Evolutionary conservation across 129 eudicot genomes (phyloP).

Genomic region (Lonicera japonica): DNA sequence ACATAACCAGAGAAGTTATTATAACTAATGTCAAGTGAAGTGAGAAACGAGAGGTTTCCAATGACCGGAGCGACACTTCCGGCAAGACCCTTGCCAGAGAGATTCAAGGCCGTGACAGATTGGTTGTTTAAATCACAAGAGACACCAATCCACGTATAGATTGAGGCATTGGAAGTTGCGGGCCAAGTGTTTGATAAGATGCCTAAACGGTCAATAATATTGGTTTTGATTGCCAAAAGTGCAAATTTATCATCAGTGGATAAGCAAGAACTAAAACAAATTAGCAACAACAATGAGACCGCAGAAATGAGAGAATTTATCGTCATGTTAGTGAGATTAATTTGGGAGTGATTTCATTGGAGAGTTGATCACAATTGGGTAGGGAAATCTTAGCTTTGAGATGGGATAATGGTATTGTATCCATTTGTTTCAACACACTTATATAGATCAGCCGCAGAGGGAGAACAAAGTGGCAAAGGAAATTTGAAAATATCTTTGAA

Average conservation of each 20-base stretch:
- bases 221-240: conserved; percentile 27
- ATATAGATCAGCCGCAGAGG: too few relatives aligned
- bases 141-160: conserved; percentile 33
- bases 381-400: too few relatives aligned
- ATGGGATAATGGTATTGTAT: too few relatives aligned
- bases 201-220: conserved; percentile 15
- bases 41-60: conserved; percentile 34
- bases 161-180: conserved; percentile 1
- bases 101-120: conserved; percentile 22
- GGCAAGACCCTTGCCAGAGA: conserved; percentile 26
- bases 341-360: too few relatives aligned
- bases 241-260: conserved; percentile 32
- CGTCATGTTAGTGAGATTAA: not conserved
- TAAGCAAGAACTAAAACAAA: not conserved
- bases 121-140: conserved; percentile 15
- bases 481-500: too few relatives aligned
- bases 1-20: conserved; percentile 28
- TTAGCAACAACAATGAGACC: not conserved
- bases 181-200: conserved; percentile 30
- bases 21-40: conserved; percentile 16
- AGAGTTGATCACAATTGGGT: too few relatives aligned
- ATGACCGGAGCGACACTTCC: conserved; percentile 32
- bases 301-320: not conserved
- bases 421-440: too few relatives aligned
- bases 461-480: too few relatives aligned